Evolutionary conservation across 345 rosid species (phyloP).

Genomic region (Citrus inodora): DNA sequence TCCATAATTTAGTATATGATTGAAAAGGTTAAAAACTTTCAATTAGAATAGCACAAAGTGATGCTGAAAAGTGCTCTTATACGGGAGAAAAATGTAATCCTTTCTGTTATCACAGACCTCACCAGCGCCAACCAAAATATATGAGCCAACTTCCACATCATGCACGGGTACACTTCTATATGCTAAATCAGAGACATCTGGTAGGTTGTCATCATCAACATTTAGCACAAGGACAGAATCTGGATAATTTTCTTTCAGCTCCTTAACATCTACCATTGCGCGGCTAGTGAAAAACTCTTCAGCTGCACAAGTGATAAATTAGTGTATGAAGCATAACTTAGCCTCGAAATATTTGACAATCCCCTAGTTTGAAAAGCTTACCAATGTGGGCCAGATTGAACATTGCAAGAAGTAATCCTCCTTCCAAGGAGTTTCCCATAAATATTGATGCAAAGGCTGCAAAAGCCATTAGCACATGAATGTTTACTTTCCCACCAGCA

Average conservation of each 20-base stretch:
- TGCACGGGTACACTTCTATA: conserved; percentile 84
- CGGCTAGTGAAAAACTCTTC: conserved; percentile 94
- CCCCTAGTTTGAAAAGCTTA: conserved; percentile 25
- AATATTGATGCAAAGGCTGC: conserved; percentile 91
- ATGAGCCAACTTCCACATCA: conserved; percentile 78
- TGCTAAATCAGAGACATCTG: conserved; percentile 65
- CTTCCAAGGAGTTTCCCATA: conserved; percentile 96
- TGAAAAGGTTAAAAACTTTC: background rate
- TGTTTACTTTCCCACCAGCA: conserved; percentile 89
- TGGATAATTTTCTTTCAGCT: conserved; percentile 89
- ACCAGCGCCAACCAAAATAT: conserved; percentile 88
- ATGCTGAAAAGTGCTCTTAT: background rate
- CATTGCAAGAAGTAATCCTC: conserved; percentile 95
- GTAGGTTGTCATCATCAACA: conserved; percentile 54
- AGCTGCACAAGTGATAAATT: conserved; percentile 46
- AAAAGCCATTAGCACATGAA: conserved; percentile 94
- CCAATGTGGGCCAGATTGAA: conserved; percentile 97
- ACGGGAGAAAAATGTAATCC: background rate
- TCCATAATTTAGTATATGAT: background rate
- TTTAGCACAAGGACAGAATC: conserved; percentile 69
- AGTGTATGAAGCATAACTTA: conserved; percentile 7
- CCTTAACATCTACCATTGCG: conserved; percentile 91
- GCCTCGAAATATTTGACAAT: background rate
- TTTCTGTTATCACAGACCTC: conserved; percentile 65
- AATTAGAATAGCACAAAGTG: background rate